Conservation (phyloP, 2,329 filamentous ascomycete species). For the Hortaea werneckii region DNA sequence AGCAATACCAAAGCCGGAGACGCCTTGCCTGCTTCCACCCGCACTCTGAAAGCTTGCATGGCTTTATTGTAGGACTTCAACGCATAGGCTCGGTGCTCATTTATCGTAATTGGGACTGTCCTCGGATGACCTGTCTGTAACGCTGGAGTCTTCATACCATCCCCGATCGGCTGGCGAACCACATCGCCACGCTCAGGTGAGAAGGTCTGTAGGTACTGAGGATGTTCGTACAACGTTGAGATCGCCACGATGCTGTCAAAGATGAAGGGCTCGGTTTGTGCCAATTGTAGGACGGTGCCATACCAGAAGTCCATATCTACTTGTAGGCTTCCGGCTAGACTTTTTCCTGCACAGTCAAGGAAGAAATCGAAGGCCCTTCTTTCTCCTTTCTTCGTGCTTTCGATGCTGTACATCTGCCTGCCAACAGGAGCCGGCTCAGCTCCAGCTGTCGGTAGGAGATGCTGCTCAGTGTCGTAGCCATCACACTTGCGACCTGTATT, state of each 20-base stretch:
- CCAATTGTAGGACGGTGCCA: conserved; percentile 15
- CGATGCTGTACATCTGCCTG: not conserved
- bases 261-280: conserved; percentile 14
- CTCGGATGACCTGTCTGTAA: not conserved
- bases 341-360: conserved; percentile 7
- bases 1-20: conserved; percentile 13
- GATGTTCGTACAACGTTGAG: conserved; percentile 15
- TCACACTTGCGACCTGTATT: conserved; percentile 46
- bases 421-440: not conserved
- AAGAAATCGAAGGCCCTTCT: conserved; percentile 14
- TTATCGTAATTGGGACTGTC: not conserved
- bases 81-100: conserved; percentile 9
- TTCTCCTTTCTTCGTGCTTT: conserved; percentile 1
- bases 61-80: conserved; percentile 18
- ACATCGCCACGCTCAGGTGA: not conserved
- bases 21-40: conserved; percentile 6
- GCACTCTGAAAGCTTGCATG: conserved; percentile 8
- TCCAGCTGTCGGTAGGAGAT: not conserved
- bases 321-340: conserved; percentile 10
- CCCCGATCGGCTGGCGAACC: not conserved
- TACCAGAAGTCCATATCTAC: conserved; percentile 19
- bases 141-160: not conserved
- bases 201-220: conserved; percentile 11
- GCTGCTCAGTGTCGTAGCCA: conserved; percentile 31
- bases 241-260: conserved; percentile 12